These are phyloP conservation scores for Asterella californica DNA, from an alignment of 225 moss, liverwort and hornwort genomes.

Conservation along the genomic window DNA sequence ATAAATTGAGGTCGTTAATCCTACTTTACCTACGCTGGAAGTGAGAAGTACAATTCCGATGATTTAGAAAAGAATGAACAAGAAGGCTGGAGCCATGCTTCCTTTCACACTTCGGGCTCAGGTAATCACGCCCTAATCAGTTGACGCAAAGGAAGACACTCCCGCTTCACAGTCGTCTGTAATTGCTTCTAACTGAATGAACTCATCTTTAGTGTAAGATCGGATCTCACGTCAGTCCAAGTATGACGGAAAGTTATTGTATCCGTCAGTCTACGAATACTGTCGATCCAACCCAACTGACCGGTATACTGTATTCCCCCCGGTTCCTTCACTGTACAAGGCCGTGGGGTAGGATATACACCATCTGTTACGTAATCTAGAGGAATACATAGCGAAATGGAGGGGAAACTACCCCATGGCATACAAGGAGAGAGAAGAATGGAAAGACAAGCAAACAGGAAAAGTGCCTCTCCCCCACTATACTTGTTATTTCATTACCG, in stretches of 20 bases:
- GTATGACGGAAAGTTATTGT: neutral
- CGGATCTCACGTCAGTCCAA: neutral
- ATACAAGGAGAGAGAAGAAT: too few relatives aligned
- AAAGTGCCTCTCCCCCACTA: too few relatives aligned
- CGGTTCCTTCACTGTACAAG: too few relatives aligned
- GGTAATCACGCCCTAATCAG: neutral
- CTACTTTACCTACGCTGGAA: neutral
- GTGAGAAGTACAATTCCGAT: conserved; percentile 1
- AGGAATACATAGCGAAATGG: too few relatives aligned
- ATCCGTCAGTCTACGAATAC: neutral
- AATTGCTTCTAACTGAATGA: too few relatives aligned
- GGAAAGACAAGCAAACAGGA: too few relatives aligned
- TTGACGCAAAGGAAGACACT: neutral
- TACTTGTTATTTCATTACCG: too few relatives aligned
- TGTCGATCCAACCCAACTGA: neutral
- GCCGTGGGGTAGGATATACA: too few relatives aligned
- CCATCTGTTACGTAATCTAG: too few relatives aligned
- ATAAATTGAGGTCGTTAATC: neutral
- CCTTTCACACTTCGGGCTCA: neutral
- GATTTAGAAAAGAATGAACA: conserved; percentile 8
- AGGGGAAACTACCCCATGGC: too few relatives aligned
- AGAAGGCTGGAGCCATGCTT: conserved; percentile 3
- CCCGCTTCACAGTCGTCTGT: too few relatives aligned
- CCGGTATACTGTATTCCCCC: too few relatives aligned
- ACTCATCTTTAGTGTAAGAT: neutral